Conservation (phyloP, 495 filamentous ascomycete species). For the Pyrenula aspistea region DNA sequence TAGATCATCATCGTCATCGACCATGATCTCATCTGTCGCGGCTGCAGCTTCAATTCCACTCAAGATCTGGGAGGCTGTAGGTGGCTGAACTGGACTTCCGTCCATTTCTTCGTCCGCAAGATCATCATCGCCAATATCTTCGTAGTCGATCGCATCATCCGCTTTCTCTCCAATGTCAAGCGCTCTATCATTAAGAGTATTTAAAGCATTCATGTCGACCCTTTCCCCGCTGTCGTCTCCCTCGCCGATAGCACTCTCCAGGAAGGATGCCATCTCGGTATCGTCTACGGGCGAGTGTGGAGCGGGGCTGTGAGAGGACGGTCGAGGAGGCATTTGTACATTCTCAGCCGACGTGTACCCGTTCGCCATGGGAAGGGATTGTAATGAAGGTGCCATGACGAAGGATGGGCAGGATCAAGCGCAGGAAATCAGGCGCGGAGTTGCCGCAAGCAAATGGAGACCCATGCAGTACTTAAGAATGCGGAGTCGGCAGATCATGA, state of each 20-base stretch:
- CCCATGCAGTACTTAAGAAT: too few relatives aligned
- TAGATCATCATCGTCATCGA: constrained; percentile 37
- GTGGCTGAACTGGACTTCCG: constrained; percentile 15
- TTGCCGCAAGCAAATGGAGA: not conserved
- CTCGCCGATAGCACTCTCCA: not conserved
- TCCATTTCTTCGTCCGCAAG: constrained; percentile 16
- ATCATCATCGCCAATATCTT: constrained; percentile 58
- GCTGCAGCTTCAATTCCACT: constrained; percentile 27
- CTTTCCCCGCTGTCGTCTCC: not conserved
- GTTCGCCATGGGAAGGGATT: not conserved
- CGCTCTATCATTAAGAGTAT: not conserved
- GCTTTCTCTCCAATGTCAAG: constrained; percentile 46
- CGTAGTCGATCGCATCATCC: constrained; percentile 75
- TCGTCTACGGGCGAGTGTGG: not conserved
- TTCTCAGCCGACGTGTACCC: not conserved
- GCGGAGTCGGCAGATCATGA: too few relatives aligned
- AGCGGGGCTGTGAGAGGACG: not conserved
- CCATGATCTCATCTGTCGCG: constrained; percentile 14
- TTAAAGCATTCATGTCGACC: not conserved
- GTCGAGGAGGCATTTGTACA: not conserved
- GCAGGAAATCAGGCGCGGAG: not conserved
- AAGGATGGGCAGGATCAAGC: not conserved
- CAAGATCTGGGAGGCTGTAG: constrained; percentile 26
- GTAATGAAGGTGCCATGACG: not conserved
- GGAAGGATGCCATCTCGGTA: not conserved